Evolutionary conservation across 257 asterid species (phyloP).

Genomic region (Primulina tabacum): DNA sequence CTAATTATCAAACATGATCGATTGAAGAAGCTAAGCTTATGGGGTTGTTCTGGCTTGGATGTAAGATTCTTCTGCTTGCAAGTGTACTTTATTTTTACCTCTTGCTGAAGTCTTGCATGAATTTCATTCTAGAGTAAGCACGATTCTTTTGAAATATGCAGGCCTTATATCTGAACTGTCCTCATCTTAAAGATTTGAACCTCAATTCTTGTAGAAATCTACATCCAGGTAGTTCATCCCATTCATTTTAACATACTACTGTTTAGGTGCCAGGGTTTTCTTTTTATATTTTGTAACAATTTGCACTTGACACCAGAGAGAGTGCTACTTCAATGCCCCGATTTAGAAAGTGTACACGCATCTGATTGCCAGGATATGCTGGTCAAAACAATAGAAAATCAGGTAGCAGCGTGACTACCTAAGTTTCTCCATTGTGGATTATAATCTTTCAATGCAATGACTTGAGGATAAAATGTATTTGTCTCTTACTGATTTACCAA

Average conservation of each 20-base stretch:
- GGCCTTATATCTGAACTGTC: slow-evolving; percentile 87
- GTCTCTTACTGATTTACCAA: not conserved
- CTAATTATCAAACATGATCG: slow-evolving; percentile 80
- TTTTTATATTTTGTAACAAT: not conserved
- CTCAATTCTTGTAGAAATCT: slow-evolving; percentile 79
- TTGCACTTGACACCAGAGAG: slow-evolving; percentile 53
- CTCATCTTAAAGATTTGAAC: slow-evolving; percentile 71
- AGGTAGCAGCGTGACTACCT: slow-evolving; percentile 42
- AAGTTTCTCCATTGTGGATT: not conserved
- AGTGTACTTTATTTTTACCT: not conserved
- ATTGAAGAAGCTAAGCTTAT: slow-evolving; percentile 84
- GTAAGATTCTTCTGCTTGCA: slow-evolving; percentile 47
- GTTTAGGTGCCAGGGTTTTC: not conserved
- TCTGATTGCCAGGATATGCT: slow-evolving; percentile 63
- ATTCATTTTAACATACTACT: not conserved
- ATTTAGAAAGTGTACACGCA: slow-evolving; percentile 78
- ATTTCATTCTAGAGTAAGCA: not conserved
- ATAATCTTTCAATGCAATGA: not conserved
- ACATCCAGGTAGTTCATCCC: slow-evolving; percentile 61
- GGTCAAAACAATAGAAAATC: slow-evolving; percentile 67
- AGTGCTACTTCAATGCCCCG: slow-evolving; percentile 77
- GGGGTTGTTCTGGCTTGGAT: slow-evolving; percentile 99
- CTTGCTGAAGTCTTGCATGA: not conserved
- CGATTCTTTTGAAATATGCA: slow-evolving; percentile 29
- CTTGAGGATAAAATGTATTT: not conserved